Conservation (phyloP, 148 eudicot genomes). For the Mesembryanthemum crystallinum region DNA sequence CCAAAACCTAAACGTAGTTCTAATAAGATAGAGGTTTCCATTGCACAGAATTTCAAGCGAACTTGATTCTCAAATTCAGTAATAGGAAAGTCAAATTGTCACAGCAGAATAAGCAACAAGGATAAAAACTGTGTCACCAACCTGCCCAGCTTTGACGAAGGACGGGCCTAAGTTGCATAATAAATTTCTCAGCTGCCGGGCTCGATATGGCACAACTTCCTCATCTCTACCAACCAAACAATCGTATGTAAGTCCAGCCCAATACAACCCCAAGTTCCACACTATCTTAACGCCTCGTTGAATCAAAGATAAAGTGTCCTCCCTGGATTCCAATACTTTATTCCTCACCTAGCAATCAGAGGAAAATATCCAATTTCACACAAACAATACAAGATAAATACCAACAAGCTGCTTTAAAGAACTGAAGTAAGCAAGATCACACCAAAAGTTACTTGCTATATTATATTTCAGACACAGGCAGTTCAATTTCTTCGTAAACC, state of each 20-base stretch:
- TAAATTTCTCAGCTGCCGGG: conserved; percentile 84
- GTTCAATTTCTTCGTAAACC: background rate
- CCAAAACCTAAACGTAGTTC: background rate
- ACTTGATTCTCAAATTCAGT: background rate
- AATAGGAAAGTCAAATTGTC: background rate
- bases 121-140: conserved; percentile 22
- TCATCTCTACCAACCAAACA: conserved; percentile 78
- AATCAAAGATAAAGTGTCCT: conserved; percentile 67
- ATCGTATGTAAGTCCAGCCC: conserved; percentile 78
- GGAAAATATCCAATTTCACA: conserved; percentile 4
- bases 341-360: conserved; percentile 62
- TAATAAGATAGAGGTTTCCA: background rate
- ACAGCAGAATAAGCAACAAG: conserved; percentile 3
- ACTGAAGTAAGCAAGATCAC: background rate
- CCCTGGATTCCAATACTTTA: conserved; percentile 84
- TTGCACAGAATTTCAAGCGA: background rate
- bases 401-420: background rate
- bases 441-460: background rate
- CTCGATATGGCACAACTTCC: conserved; percentile 94
- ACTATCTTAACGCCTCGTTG: conserved; percentile 90
- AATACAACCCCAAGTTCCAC: conserved; percentile 83
- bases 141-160: conserved; percentile 99
- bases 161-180: conserved; percentile 90
- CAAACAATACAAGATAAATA: background rate
- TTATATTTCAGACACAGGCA: background rate